phyloP scores from a whole-genome alignment of 176 grass and related monocot species.

The Musa acuminata region DNA sequence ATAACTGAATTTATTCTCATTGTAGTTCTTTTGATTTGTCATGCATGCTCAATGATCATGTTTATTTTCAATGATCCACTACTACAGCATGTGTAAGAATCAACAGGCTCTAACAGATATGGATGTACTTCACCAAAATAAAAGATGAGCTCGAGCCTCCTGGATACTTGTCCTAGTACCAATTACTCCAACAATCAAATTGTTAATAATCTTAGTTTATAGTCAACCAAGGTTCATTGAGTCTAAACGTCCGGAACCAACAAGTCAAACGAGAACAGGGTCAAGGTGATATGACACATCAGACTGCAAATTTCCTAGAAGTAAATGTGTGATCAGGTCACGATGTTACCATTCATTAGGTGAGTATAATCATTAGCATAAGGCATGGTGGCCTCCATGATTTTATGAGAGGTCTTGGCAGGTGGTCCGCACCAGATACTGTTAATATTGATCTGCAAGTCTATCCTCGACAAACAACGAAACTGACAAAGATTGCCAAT shows the following conservation, averaged over 20 bases:
- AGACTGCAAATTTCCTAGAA: not conserved
- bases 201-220: not conserved
- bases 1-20: not conserved
- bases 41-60: not conserved
- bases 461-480: too few species aligned
- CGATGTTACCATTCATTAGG: not conserved
- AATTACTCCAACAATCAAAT: too few species aligned
- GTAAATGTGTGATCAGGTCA: not conserved
- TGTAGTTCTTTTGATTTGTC: not conserved
- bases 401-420: too few species aligned
- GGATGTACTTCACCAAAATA: too few species aligned
- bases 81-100: too few species aligned
- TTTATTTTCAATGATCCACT: not conserved
- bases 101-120: too few species aligned
- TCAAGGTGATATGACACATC: not conserved
- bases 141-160: too few species aligned
- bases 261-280: not conserved
- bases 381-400: too few species aligned
- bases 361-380: not conserved
- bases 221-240: not conserved
- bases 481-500: too few species aligned
- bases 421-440: too few species aligned
- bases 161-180: too few species aligned
- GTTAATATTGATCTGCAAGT: too few species aligned
- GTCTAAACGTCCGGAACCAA: not conserved